Percentiles rank a stretch among this genome's conserved stretches.
Evolutionary conservation across 108 stramenopile genomes (phyloP).

Genomic region (Ochromonas danica): DNA sequence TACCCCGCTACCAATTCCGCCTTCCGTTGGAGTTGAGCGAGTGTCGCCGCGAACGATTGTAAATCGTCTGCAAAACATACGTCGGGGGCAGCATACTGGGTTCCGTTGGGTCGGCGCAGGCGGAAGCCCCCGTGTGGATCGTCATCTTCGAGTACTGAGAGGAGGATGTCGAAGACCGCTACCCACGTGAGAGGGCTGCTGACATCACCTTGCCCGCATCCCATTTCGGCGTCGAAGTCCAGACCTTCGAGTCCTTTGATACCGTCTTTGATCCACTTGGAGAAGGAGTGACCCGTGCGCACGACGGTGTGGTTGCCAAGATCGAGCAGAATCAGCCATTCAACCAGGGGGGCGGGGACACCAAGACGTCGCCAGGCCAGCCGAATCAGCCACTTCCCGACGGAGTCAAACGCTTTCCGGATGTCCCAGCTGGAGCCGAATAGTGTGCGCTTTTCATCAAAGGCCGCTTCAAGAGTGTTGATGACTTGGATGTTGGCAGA

Average conservation of each 20-base stretch:
- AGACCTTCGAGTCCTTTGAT: background rate
- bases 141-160: constrained; percentile 8
- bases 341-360: background rate
- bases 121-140: constrained; percentile 18
- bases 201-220: constrained; percentile 20
- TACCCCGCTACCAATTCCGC: constrained; percentile 14
- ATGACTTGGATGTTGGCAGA: constrained; percentile 8
- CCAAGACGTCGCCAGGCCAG: constrained; percentile 21
- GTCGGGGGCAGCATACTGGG: background rate
- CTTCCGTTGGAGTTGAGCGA: background rate
- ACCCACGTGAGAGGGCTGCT: constrained; percentile 8
- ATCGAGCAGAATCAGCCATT: constrained; percentile 22
- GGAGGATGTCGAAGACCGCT: constrained; percentile 24
- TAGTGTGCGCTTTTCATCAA: background rate
- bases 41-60: background rate
- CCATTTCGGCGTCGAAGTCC: constrained; percentile 12
- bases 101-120: background rate
- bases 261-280: constrained; percentile 23
- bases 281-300: background rate
- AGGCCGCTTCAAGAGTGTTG: background rate
- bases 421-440: constrained; percentile 24
- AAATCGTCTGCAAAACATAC: constrained; percentile 11
- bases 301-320: constrained; percentile 2
- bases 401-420: constrained; percentile 17
- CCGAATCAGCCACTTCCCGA: background rate